Evolutionary conservation across 2,329 filamentous ascomycete species (phyloP).

Genomic region (Colletotrichum trifolii): DNA sequence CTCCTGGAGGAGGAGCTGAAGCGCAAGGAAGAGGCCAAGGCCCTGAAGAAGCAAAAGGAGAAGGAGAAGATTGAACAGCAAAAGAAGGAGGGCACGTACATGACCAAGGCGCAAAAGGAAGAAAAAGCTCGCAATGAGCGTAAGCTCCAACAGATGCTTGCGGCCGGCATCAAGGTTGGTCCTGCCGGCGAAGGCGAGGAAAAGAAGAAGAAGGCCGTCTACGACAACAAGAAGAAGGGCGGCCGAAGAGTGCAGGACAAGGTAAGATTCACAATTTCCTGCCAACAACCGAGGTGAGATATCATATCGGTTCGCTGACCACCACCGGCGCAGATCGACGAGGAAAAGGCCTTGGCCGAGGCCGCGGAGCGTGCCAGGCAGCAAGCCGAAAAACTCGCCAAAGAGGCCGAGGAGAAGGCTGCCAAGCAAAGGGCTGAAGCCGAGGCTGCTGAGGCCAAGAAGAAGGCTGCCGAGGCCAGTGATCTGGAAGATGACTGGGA

Average conservation of each 20-base stretch:
- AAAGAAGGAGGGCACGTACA: slow-evolving; percentile 87
- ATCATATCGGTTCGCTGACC: too few species aligned
- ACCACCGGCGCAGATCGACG: slow-evolving; percentile 66
- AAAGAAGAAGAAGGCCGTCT: slow-evolving; percentile 78
- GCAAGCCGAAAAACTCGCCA: slow-evolving; percentile 75
- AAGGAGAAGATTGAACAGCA: slow-evolving; percentile 88
- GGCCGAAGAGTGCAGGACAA: slow-evolving; percentile 67
- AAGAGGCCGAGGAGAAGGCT: slow-evolving; percentile 71
- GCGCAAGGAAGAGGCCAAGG: slow-evolving; percentile 77
- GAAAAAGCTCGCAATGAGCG: slow-evolving; percentile 82
- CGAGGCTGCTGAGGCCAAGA: slow-evolving; percentile 64
- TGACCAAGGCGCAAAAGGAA: slow-evolving; percentile 87
- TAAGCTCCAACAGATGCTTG: slow-evolving; percentile 87
- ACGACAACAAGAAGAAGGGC: slow-evolving; percentile 79
- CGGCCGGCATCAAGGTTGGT: slow-evolving; percentile 78
- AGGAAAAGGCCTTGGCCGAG: slow-evolving; percentile 82
- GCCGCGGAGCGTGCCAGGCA: slow-evolving; percentile 77
- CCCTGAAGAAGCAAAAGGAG: slow-evolving; percentile 85
- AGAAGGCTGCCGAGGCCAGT: slow-evolving; percentile 64
- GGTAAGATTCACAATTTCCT: slow-evolving; percentile 51
- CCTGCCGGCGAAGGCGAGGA: slow-evolving; percentile 66
- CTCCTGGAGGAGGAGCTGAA: slow-evolving; percentile 74
- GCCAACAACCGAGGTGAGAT: not conserved
- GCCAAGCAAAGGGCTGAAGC: slow-evolving; percentile 66
- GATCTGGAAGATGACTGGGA: slow-evolving; percentile 89